A percentile compares a stretch with the other conserved stretches of the same genome.
phyloP scores from a whole-genome alignment of 305 asterid genomes.

The Fraxinus greggii region DNA sequence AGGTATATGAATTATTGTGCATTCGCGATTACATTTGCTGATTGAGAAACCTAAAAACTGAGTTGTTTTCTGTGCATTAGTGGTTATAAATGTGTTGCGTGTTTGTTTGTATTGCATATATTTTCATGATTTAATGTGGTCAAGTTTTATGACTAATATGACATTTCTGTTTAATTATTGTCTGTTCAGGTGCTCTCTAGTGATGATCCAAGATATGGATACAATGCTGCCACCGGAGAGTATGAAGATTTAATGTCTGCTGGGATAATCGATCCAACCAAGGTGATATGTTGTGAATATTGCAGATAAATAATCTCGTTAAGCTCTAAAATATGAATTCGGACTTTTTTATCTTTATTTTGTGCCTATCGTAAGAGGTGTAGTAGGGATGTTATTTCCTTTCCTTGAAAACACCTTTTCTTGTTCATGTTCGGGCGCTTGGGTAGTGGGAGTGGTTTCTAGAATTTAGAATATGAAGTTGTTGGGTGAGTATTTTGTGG shows the following conservation, averaged over 20 bases:
- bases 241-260: conserved; percentile 95
- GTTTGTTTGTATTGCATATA: neutral
- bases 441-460: neutral
- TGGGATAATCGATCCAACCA: conserved; percentile 91
- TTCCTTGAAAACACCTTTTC: neutral
- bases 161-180: neutral
- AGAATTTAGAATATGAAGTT: neutral
- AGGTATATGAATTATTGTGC: conserved; percentile 42
- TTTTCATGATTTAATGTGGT: neutral
- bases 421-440: neutral
- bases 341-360: neutral
- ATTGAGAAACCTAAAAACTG: neutral
- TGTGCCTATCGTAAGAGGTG: neutral
- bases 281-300: conserved; percentile 42
- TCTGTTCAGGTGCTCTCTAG: conserved; percentile 67
- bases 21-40: neutral
- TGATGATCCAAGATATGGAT: conserved; percentile 71
- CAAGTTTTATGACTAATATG: neutral
- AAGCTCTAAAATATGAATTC: neutral
- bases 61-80: neutral
- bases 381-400: neutral
- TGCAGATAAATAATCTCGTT: neutral
- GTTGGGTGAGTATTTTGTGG: neutral
- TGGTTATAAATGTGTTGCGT: neutral
- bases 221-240: conserved; percentile 90